These are phyloP conservation scores for Trypanosoma melophagium DNA, from an alignment of 208 protist species.

Conservation along the genomic window DNA sequence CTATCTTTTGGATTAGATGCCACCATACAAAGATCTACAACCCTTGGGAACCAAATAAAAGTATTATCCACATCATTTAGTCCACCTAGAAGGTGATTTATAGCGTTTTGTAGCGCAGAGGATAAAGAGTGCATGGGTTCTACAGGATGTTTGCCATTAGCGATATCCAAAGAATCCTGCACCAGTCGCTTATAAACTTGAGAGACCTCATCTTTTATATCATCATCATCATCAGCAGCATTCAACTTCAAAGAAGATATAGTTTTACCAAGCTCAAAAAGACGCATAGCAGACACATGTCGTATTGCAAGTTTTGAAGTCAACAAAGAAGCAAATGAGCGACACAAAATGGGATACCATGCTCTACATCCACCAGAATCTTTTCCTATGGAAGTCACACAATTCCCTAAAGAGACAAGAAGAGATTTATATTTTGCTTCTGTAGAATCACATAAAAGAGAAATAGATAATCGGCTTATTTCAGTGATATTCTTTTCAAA, in stretches of 20 bases:
- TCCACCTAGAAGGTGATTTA: conserved; percentile 1
- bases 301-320: neutral
- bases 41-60: conserved; percentile 16
- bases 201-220: neutral
- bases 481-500: conserved; percentile 5
- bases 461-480: conserved; percentile 21
- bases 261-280: conserved; percentile 1
- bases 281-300: neutral
- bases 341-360: conserved; percentile 18
- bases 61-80: conserved; percentile 11
- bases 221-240: neutral
- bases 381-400: neutral
- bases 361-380: neutral
- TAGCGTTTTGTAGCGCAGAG: neutral
- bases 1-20: conserved; percentile 12
- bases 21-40: conserved; percentile 16
- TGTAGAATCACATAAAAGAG: conserved; percentile 10
- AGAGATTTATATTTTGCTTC: conserved; percentile 5
- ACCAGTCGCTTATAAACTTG: conserved; percentile 13
- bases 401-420: neutral
- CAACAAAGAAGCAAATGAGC: conserved; percentile 15
- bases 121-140: neutral
- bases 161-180: conserved; percentile 8
- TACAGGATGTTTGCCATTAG: neutral
- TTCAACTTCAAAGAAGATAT: conserved; percentile 11